Evolutionary conservation across 805 yeast species (phyloP).

Genomic region (Kluyveromyces dobzhanskii): DNA sequence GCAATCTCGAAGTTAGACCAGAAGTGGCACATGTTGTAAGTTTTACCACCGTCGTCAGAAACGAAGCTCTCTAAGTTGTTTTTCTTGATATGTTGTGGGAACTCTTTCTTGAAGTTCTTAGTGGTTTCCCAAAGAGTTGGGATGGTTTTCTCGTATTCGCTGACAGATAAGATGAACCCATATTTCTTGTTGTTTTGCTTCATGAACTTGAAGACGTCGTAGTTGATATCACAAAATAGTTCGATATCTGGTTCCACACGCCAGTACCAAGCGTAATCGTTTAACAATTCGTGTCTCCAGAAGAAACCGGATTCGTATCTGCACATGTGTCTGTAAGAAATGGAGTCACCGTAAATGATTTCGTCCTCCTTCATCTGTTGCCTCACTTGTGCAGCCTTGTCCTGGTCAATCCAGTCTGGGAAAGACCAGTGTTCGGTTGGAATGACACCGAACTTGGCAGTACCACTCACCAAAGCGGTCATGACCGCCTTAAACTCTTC

Average conservation of each 20-base stretch:
- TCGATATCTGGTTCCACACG: slow-evolving; percentile 65
- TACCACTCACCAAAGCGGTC: slow-evolving; percentile 47
- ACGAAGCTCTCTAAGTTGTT: slow-evolving; percentile 57
- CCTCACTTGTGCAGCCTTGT: slow-evolving; percentile 39
- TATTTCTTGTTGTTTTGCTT: slow-evolving; percentile 45
- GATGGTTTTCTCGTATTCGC: slow-evolving; percentile 56
- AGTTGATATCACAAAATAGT: slow-evolving; percentile 50
- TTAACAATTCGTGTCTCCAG: slow-evolving; percentile 49
- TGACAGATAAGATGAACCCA: slow-evolving; percentile 60
- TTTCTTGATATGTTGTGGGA: slow-evolving; percentile 35
- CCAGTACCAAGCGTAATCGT: slow-evolving; percentile 64
- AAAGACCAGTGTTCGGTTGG: slow-evolving; percentile 60
- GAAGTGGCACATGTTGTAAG: slow-evolving; percentile 70
- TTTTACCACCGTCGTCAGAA: slow-evolving; percentile 51
- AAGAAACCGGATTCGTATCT: slow-evolving; percentile 46
- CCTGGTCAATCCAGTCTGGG: slow-evolving; percentile 56
- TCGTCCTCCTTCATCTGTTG: slow-evolving; percentile 35
- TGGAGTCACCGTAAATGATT: slow-evolving; percentile 50
- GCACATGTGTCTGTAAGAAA: slow-evolving; percentile 64
- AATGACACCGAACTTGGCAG: slow-evolving; percentile 52
- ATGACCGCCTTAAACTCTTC: slow-evolving; percentile 46
- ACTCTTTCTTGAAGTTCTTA: slow-evolving; percentile 36
- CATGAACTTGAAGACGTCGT: slow-evolving; percentile 57
- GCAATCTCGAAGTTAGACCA: slow-evolving; percentile 80
- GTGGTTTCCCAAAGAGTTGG: slow-evolving; percentile 52